phyloP scores from a whole-genome alignment of 176 grass and related monocot genomes.

The Dendrocalamus sinicus region DNA sequence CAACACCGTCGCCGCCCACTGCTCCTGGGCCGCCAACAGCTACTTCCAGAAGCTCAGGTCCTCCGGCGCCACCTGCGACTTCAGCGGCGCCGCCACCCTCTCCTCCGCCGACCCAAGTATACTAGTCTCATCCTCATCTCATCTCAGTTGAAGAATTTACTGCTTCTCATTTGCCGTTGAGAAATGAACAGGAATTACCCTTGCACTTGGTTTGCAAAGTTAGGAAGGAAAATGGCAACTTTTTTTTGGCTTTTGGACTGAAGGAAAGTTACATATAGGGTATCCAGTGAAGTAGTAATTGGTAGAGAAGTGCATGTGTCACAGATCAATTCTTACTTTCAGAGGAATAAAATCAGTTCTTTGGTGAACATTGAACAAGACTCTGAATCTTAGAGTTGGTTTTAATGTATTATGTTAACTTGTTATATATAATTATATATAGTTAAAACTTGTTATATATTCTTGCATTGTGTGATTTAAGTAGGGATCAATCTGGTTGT shows the following conservation, averaged over 20 bases:
- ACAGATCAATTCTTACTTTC: not conserved
- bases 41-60: constrained; percentile 82
- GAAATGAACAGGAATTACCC: not conserved
- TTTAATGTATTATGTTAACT: not conserved
- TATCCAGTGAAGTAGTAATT: not conserved
- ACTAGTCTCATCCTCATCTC: not conserved
- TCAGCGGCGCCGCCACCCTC: constrained; percentile 62
- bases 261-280: too few species aligned
- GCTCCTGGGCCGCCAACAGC: constrained; percentile 87
- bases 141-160: not conserved
- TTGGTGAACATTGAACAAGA: not conserved
- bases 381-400: not conserved
- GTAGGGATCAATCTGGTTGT: too few species aligned
- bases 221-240: too few species aligned
- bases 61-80: constrained; percentile 73
- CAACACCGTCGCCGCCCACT: constrained; percentile 66
- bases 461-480: not conserved
- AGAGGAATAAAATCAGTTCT: not conserved
- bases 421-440: not conserved
- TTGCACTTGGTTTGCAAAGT: not conserved
- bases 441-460: not conserved
- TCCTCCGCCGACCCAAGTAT: constrained; percentile 82
- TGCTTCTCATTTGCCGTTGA: not conserved
- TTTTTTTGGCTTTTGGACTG: too few species aligned
- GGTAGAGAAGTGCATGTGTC: too few species aligned